A percentile compares a stretch with the other conserved stretches of the same genome.
Evolutionary conservation across 257 asterid species (phyloP).

Genomic region (Lycium barbarum): DNA sequence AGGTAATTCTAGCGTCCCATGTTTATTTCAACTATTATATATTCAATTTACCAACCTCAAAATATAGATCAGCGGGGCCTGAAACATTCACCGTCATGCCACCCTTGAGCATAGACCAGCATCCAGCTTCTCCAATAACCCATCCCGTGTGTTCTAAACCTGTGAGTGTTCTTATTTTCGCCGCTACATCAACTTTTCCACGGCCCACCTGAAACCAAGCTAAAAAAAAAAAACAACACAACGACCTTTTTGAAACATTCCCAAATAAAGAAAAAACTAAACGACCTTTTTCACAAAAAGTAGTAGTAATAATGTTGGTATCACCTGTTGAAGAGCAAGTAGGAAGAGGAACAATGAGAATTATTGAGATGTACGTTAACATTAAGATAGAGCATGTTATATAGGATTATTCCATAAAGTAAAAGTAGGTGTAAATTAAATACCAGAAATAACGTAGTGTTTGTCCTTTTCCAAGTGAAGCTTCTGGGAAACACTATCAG

Average conservation of each 20-base stretch:
- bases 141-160: not conserved
- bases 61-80: not conserved
- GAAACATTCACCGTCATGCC: not conserved
- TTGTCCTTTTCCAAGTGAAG: slow-evolving; percentile 47
- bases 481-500: slow-evolving; percentile 50
- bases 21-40: too few species aligned
- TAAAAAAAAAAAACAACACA: not conserved
- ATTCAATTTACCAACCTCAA: not conserved
- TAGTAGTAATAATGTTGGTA: too few species aligned
- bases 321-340: too few species aligned
- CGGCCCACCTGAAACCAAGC: not conserved
- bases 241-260: too few species aligned
- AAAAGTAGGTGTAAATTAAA: too few species aligned
- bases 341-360: too few species aligned
- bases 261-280: too few species aligned
- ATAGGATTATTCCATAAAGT: too few species aligned
- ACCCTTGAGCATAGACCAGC: slow-evolving; percentile 24
- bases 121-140: slow-evolving; percentile 17
- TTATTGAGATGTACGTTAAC: too few species aligned
- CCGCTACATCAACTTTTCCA: not conserved
- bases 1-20: too few species aligned
- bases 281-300: too few species aligned
- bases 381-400: too few species aligned
- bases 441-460: slow-evolving; percentile 69
- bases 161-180: not conserved